Base-by-base conservation (phyloP, 768 basidiomycete species). In the Lentinula guzmanii region DNA sequence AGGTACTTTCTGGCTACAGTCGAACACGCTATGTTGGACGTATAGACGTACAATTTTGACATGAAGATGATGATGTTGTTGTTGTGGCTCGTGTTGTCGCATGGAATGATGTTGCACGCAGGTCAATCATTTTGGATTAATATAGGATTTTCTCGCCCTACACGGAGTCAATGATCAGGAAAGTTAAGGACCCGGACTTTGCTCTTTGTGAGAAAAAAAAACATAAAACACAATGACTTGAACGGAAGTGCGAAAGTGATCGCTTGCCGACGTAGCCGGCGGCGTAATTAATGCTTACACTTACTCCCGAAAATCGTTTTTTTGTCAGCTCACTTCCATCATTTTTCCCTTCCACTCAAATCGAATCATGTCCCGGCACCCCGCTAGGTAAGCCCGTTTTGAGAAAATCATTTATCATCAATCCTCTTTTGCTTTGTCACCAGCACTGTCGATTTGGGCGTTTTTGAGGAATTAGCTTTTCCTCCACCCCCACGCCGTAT, bases 361-460 rank as follows among this genome's bases (percentile, higher is more conserved):
- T 43, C 42, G 42, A 51, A 31, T 54, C 53, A 58, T 58, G 56
- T 35, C 42, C 56, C 56, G 56, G 39, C 56, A 24, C 33, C 56
- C 56, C 18, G 56, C 56, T 31, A 58, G 56, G 56, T 58, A 58
- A 42, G 56, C 56, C 24, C 9, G 46, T 58, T 43, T 15, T 46
- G 18, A 48, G 46, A 48, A 48, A 21, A 10, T 24, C 46, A 48
- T 58, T 58, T 37, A 16, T 37, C 21, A 34, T 37, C 45, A 58
- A 16, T 31, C 42, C 42, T 58, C 42, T 37, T 35, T 43, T 43
- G 11, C 41, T 58, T 34, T 28, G 11, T 9, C 46, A 43, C 56
- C 56, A 58, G 28, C 56, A 43, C 13, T 16, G 39, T 58, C 16
- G 7, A 21, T 37, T 37, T 37, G n/a, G 34, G 16, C 16, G 18